phyloP scores from a whole-genome alignment of 202 grass and related monocot species.

The Digitaria exilis region DNA sequence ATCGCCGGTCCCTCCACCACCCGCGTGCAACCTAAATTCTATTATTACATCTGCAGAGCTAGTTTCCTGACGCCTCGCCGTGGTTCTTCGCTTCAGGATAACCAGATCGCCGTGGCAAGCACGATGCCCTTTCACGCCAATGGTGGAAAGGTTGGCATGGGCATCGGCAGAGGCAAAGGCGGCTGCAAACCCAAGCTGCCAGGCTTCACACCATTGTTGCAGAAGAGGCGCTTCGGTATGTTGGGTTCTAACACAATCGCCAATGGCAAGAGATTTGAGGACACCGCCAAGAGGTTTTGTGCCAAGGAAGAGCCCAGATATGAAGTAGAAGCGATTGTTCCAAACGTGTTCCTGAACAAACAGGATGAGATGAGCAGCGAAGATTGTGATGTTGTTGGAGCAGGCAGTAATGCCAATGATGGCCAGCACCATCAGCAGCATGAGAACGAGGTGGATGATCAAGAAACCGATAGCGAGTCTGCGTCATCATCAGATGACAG shows the following conservation, averaged over 20 bases:
- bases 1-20: background rate
- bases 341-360: background rate
- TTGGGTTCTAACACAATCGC: background rate
- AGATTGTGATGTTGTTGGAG: background rate
- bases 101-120: background rate
- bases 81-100: slow-evolving; percentile 5
- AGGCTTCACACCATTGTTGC: background rate
- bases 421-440: background rate
- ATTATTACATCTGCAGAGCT: background rate
- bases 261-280: background rate
- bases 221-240: slow-evolving; percentile 21
- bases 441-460: background rate
- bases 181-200: background rate
- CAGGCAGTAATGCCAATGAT: background rate
- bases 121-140: background rate
- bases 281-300: slow-evolving; percentile 18
- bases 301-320: slow-evolving; percentile 19
- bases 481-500: slow-evolving; percentile 40
- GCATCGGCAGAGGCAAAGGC: slow-evolving; percentile 9
- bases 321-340: slow-evolving; percentile 1
- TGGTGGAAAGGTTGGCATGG: background rate
- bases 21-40: background rate
- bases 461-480: slow-evolving; percentile 26
- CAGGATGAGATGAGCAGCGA: background rate
- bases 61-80: slow-evolving; percentile 9